Base-by-base conservation (phyloP, 2,329 filamentous ascomycete species). In the Sordariomycetes sp. region DNA sequence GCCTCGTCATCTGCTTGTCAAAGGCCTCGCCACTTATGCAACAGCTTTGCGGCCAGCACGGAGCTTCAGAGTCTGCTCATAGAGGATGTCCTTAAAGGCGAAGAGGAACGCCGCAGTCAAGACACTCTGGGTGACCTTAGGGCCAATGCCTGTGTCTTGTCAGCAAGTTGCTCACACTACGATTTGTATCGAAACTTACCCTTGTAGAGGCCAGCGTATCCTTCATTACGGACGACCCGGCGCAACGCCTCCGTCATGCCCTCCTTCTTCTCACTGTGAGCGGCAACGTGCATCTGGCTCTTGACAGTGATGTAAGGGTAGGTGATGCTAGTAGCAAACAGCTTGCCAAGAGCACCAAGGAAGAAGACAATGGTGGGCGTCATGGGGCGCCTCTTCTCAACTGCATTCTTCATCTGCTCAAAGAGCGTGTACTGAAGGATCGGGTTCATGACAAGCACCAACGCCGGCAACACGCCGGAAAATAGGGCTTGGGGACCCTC, bases 281-380 rank as follows among this genome's bases (percentile, higher is more conserved):
- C 79, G 19, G 88, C 86, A 40, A 98, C 86, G 58, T 98, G 92
- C 78, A 94, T 94, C 55, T 86, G 78, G 61, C 87, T 94, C 79
- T 98, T 98, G 50, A 98, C 83, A 5, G 92, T 98, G 57, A 98
- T 96, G 57, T 98, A 98, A 9, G 92, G 92, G 59, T 98, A 98
- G 6, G 92, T 98, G 50, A 96, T 84, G 40, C 72, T 79, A 3
- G 92, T 98, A 17, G 92, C 92, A 41, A 95, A 79, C 43, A 98
- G 71, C 72, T 98, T 98, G 59, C 92, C 88, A 21, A 96, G 55
- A 2, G 92, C 92, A 42, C 92, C 92, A 3, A 98, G 70, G 53
- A 92, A 75, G 59, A 98, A 98, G 32, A 86, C 87, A 46, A 94
- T 76, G 36, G 77, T 81, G 2, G 90, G 86, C 1, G 86, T 94